phyloP scores from a whole-genome alignment of 441 rosid genomes.

The Manihot esculenta region DNA sequence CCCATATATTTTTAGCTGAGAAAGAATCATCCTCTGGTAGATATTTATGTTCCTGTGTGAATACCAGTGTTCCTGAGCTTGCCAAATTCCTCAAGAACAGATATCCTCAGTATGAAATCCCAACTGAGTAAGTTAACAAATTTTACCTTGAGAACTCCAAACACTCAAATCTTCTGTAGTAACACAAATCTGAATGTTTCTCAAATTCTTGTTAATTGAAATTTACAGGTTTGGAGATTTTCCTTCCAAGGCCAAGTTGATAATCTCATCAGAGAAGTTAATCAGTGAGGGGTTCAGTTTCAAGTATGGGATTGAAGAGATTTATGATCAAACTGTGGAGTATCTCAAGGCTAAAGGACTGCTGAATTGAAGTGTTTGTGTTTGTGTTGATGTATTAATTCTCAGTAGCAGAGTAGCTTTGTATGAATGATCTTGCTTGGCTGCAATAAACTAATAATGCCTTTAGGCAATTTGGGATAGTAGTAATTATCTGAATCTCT shows the following conservation, averaged over 20 bases:
- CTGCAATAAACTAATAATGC: no score
- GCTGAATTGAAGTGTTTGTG: constrained; percentile 34
- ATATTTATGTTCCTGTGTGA: constrained; percentile 65
- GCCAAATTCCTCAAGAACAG: constrained; percentile 56
- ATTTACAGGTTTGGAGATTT: constrained; percentile 62
- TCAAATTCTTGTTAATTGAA: no score
- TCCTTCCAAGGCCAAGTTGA: constrained; percentile 56
- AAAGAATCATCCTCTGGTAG: constrained; percentile 81
- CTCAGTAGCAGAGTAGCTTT: no score
- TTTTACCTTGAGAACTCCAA: no score
- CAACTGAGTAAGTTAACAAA: constrained; percentile 55
- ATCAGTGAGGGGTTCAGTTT: constrained; percentile 62
- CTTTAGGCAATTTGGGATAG: no score
- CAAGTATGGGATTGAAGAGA: constrained; percentile 65
- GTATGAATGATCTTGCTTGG: no score
- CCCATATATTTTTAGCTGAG: constrained; percentile 81
- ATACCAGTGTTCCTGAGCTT: constrained; percentile 62
- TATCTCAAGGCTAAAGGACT: constrained; percentile 49
- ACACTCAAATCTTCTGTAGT: no score
- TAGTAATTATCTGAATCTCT: no score
- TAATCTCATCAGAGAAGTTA: constrained; percentile 65
- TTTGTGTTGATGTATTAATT: no score
- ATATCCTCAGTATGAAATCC: constrained; percentile 59
- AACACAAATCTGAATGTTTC: not conserved
- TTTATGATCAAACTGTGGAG: constrained; percentile 67